Percentiles rank a stretch among this genome's conserved stretches.
Evolutionary conservation across 306 rosid genomes (phyloP).

Genomic region (Cyclanthera cordifolia): DNA sequence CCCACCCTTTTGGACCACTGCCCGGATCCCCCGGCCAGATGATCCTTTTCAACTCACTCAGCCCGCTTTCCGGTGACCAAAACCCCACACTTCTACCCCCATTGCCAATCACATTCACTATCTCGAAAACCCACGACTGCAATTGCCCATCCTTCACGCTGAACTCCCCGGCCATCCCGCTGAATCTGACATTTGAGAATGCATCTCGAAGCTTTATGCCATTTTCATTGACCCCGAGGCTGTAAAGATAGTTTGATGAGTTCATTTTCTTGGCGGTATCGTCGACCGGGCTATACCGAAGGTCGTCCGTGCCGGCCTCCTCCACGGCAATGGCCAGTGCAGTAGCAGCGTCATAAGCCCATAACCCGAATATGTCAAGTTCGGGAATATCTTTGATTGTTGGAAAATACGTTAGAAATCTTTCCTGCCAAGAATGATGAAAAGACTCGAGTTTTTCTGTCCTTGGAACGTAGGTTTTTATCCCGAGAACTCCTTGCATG

Average conservation of each 20-base stretch:
- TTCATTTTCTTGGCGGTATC: background rate
- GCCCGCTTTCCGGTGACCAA: slow-evolving; percentile 36
- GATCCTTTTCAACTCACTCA: slow-evolving; percentile 1
- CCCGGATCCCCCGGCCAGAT: slow-evolving; percentile 36
- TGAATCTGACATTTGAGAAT: slow-evolving; percentile 14
- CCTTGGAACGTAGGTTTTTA: background rate
- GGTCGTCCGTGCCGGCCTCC: slow-evolving; percentile 5
- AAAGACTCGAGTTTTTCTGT: background rate
- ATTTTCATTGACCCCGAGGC: slow-evolving; percentile 21
- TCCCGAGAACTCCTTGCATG: background rate
- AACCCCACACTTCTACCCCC: slow-evolving; percentile 32
- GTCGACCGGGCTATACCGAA: background rate
- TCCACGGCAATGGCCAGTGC: slow-evolving; percentile 43
- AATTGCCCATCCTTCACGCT: slow-evolving; percentile 18
- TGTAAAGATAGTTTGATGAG: slow-evolving; percentile 24
- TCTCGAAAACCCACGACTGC: slow-evolving; percentile 9
- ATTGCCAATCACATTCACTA: slow-evolving; percentile 30
- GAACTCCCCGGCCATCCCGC: slow-evolving; percentile 21
- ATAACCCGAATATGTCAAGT: slow-evolving; percentile 23
- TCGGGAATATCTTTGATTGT: slow-evolving; percentile 4
- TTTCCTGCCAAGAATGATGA: background rate
- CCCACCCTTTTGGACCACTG: slow-evolving; percentile 29
- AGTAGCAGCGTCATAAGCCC: slow-evolving; percentile 43
- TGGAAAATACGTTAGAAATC: slow-evolving; percentile 23
- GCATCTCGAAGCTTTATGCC: slow-evolving; percentile 28